phyloP scores from a whole-genome alignment of 495 filamentous ascomycete species.

The Neurospora sp. region DNA sequence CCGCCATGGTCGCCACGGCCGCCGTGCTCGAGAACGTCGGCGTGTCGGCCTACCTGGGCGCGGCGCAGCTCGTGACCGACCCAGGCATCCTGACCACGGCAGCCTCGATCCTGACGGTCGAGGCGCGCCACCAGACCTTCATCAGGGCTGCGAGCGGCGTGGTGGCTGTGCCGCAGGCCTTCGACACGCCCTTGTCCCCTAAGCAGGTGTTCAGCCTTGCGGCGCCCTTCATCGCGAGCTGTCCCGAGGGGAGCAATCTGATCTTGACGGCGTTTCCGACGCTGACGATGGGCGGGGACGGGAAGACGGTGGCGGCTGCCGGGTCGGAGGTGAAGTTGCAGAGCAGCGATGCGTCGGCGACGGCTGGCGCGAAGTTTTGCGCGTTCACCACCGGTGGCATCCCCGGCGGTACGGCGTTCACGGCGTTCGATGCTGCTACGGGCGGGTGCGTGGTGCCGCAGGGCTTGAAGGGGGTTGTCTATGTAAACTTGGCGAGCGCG shows the following conservation, averaged over 20 bases:
- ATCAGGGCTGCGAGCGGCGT: conserved; percentile 39
- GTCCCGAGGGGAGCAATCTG: conserved; percentile 48
- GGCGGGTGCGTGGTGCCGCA: conserved; percentile 41
- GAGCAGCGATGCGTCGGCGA: conserved; percentile 23
- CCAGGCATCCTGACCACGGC: conserved; percentile 44
- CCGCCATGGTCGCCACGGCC: conserved; percentile 49
- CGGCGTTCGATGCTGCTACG: conserved; percentile 30
- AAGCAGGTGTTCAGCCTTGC: conserved; percentile 53
- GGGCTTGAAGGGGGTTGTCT: conserved; percentile 43
- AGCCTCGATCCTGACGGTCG: conserved; percentile 49
- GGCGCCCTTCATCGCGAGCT: conserved; percentile 51
- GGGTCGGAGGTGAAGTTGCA: conserved; percentile 31
- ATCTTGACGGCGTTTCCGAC: conserved; percentile 47
- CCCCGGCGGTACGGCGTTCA: conserved; percentile 44
- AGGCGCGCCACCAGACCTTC: conserved; percentile 52
- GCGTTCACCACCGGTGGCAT: conserved; percentile 45
- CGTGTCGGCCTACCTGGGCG: conserved; percentile 53
- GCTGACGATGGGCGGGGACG: conserved; percentile 29
- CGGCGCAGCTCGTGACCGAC: conserved; percentile 26
- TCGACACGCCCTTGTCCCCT: conserved; percentile 49
- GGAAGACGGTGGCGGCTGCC: conserved; percentile 18
- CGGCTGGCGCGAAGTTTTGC: conserved; percentile 39
- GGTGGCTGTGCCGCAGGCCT: conserved; percentile 46
- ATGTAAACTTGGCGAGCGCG: conserved; percentile 41
- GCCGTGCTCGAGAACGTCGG: conserved; percentile 53